phyloP scores from a whole-genome alignment of 2,329 filamentous ascomycete species.

The Fusarium nodosum region DNA sequence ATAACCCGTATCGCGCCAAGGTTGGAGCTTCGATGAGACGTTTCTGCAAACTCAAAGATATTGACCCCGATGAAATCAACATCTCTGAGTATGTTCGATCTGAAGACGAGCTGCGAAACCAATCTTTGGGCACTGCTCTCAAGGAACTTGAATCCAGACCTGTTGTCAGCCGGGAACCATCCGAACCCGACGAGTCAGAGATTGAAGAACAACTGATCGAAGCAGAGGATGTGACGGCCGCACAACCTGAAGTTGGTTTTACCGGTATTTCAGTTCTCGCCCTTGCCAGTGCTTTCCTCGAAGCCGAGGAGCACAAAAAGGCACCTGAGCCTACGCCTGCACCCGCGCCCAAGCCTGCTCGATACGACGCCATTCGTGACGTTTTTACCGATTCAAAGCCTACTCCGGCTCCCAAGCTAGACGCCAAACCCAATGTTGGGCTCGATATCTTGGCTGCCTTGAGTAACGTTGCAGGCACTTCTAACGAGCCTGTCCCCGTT shows the following conservation, averaged over 20 bases:
- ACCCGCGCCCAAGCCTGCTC: constrained; percentile 50
- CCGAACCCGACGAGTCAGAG: constrained; percentile 49
- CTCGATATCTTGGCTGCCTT: constrained; percentile 55
- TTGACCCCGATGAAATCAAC: constrained; percentile 54
- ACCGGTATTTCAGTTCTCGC: constrained; percentile 51
- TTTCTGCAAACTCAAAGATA: constrained; percentile 55
- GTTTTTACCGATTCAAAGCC: constrained; percentile 58
- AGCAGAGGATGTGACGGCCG: constrained; percentile 41
- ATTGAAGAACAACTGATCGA: constrained; percentile 44
- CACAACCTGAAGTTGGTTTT: constrained; percentile 48
- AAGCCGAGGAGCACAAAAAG: constrained; percentile 49
- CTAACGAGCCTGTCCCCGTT: constrained; percentile 38
- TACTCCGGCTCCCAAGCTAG: constrained; percentile 45
- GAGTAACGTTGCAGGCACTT: constrained; percentile 52
- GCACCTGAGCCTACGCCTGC: constrained; percentile 43
- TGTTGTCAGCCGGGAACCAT: constrained; percentile 46
- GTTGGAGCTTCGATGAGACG: constrained; percentile 54
- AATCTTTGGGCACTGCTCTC: constrained; percentile 55
- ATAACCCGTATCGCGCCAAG: constrained; percentile 54
- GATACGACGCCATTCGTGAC: constrained; percentile 58
- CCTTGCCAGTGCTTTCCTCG: constrained; percentile 52
- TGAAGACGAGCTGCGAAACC: constrained; percentile 53
- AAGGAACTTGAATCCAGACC: constrained; percentile 53
- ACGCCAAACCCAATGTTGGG: constrained; percentile 43
- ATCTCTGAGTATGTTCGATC: constrained; percentile 53